Conservation (phyloP, 2,329 filamentous ascomycete species). For the Acephala macrosclerotiorum region DNA sequence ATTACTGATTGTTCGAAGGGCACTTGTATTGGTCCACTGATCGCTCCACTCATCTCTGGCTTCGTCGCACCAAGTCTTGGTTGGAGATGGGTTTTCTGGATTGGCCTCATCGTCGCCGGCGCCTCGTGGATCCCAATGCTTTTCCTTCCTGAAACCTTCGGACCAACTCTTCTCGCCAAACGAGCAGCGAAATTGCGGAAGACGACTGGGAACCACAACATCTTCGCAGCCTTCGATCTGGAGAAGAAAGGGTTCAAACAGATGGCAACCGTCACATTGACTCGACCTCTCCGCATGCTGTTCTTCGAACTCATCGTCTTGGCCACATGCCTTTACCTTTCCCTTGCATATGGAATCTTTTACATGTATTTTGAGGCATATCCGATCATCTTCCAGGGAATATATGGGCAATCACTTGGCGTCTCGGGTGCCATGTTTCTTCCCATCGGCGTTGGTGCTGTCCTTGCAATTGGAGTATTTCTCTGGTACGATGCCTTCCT, state of each 20-base stretch:
- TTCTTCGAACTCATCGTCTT: slow-evolving; percentile 68
- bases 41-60: slow-evolving; percentile 67
- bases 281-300: slow-evolving; percentile 66
- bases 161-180: slow-evolving; percentile 63
- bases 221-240: slow-evolving; percentile 70
- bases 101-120: slow-evolving; percentile 69
- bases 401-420: slow-evolving; percentile 66
- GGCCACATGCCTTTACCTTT: slow-evolving; percentile 67
- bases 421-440: slow-evolving; percentile 67
- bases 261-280: slow-evolving; percentile 62
- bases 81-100: slow-evolving; percentile 71
- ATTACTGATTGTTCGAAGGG: slow-evolving; percentile 46
- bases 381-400: slow-evolving; percentile 65
- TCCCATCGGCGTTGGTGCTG: slow-evolving; percentile 57
- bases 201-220: slow-evolving; percentile 59
- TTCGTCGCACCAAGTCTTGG: slow-evolving; percentile 62
- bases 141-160: slow-evolving; percentile 71
- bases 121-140: slow-evolving; percentile 64
- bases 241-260: slow-evolving; percentile 59
- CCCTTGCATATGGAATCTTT: slow-evolving; percentile 68
- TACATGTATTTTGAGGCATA: slow-evolving; percentile 72
- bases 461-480: slow-evolving; percentile 58
- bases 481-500: slow-evolving; percentile 58
- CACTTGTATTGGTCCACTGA: slow-evolving; percentile 68
- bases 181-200: slow-evolving; percentile 66